These are phyloP conservation scores for Populus trichocarpa DNA, from an alignment of 441 rosid species.

Conservation along the genomic window DNA sequence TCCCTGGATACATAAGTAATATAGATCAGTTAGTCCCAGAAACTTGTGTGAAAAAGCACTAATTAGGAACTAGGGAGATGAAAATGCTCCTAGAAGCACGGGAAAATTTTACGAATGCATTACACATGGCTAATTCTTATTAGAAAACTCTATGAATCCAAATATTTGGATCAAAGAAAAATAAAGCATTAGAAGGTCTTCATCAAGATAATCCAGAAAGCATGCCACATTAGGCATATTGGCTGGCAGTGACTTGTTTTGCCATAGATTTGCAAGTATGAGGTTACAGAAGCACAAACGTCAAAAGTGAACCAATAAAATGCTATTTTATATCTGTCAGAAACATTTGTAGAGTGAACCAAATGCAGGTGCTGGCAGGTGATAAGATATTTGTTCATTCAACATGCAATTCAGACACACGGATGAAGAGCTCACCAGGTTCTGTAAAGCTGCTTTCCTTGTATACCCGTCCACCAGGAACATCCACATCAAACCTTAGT, in stretches of 20 bases:
- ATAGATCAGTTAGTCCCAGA: slow-evolving; percentile 8
- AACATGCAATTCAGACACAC: background rate
- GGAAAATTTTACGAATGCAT: background rate
- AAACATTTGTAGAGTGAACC: background rate
- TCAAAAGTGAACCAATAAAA: background rate
- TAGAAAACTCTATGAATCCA: background rate
- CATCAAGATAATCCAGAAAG: background rate
- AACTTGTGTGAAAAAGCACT: background rate
- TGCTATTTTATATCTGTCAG: background rate
- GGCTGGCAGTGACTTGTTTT: background rate
- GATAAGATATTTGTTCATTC: background rate
- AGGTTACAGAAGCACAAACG: background rate
- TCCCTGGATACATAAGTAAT: slow-evolving; percentile 37
- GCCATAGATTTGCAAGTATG: slow-evolving; percentile 2
- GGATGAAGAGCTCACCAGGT: slow-evolving; percentile 51
- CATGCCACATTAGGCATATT: background rate
- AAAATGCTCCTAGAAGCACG: background rate
- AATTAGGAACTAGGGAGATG: background rate
- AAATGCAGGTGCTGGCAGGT: background rate
- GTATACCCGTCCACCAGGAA: slow-evolving; percentile 84
- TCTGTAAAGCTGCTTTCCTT: slow-evolving; percentile 90
- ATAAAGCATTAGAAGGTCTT: background rate
- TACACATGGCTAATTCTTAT: background rate
- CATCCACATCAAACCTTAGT: slow-evolving; percentile 91
- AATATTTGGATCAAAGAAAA: background rate